Percentiles rank a stretch among this genome's conserved stretches.
Evolutionary conservation across 768 basidiomycete genomes (phyloP).

Genomic region (Suillus clintonianus): DNA sequence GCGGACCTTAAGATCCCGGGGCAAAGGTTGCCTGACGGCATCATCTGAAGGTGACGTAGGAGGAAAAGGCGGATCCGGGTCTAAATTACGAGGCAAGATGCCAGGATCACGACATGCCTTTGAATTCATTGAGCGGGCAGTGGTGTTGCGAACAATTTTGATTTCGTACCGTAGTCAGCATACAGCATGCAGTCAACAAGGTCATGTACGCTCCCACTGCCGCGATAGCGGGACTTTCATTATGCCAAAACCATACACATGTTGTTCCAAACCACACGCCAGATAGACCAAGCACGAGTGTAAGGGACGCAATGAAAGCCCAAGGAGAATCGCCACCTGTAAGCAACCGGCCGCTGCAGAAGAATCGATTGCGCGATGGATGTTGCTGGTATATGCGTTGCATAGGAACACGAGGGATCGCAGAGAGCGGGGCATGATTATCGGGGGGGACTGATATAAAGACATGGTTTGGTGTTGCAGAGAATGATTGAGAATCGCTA

Average conservation of each 20-base stretch:
- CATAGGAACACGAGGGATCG: slow-evolving; percentile 31
- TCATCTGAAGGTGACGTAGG: slow-evolving; percentile 64
- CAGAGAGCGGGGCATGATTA: slow-evolving; percentile 34
- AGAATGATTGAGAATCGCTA: slow-evolving; percentile 20
- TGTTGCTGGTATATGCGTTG: slow-evolving; percentile 64
- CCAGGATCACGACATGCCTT: slow-evolving; percentile 85
- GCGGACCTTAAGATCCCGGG: slow-evolving; percentile 80
- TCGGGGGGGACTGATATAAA: slow-evolving; percentile 33
- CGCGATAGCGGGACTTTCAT: slow-evolving; percentile 72
- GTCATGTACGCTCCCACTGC: slow-evolving; percentile 63
- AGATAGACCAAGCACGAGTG: slow-evolving; percentile 63
- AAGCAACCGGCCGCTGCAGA: slow-evolving; percentile 68
- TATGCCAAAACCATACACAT: slow-evolving; percentile 85
- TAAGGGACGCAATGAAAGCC: slow-evolving; percentile 73
- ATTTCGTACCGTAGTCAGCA: slow-evolving; percentile 71
- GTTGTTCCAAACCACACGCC: slow-evolving; percentile 90
- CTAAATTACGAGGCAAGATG: slow-evolving; percentile 85
- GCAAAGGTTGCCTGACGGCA: slow-evolving; percentile 63
- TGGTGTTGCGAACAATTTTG: slow-evolving; percentile 3
- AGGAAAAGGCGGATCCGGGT: slow-evolving; percentile 82
- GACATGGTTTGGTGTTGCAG: slow-evolving; percentile 28
- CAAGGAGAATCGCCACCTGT: slow-evolving; percentile 86
- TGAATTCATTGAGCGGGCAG: slow-evolving; percentile 6
- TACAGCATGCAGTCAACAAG: slow-evolving; percentile 69
- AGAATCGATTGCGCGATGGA: slow-evolving; percentile 77